Conservation (phyloP, 2,329 filamentous ascomycete genomes). For the Pseudogymnoascus verrucosus region DNA sequence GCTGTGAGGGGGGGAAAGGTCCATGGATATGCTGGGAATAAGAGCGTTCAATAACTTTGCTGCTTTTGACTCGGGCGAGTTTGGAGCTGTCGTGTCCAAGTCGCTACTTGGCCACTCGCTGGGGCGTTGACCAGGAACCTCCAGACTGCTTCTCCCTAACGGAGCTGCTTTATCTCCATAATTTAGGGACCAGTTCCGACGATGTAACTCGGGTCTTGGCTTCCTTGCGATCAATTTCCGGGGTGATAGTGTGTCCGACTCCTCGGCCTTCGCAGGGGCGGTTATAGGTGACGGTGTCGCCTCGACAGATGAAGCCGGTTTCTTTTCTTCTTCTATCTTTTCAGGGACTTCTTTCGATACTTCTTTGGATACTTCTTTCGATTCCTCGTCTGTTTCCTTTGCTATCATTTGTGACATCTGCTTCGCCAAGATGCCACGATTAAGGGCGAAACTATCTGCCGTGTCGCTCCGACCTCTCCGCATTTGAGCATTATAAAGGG, state of each 20-base stretch:
- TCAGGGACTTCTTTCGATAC: constrained; percentile 16
- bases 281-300: constrained; percentile 10
- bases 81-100: constrained; percentile 35
- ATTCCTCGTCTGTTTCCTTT: constrained; percentile 37
- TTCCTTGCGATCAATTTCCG: not conserved
- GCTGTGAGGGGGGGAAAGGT: constrained; percentile 55
- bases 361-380: constrained; percentile 8
- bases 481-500: constrained; percentile 27
- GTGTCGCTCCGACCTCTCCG: constrained; percentile 38
- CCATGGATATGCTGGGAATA: constrained; percentile 52
- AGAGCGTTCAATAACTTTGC: constrained; percentile 28
- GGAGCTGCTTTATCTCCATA: not conserved
- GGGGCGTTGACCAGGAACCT: constrained; percentile 33
- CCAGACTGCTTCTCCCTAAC: constrained; percentile 34
- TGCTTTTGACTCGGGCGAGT: constrained; percentile 23
- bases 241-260: not conserved
- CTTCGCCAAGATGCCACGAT: constrained; percentile 48
- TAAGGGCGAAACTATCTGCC: constrained; percentile 35
- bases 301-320: constrained; percentile 16
- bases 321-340: constrained; percentile 15
- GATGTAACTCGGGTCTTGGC: not conserved
- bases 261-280: constrained; percentile 10
- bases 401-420: constrained; percentile 56
- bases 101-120: constrained; percentile 13
- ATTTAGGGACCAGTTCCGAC: not conserved